Evolutionary conservation across 768 basidiomycete species (phyloP).

Genomic region (Psilocybe subaeruginosa): DNA sequence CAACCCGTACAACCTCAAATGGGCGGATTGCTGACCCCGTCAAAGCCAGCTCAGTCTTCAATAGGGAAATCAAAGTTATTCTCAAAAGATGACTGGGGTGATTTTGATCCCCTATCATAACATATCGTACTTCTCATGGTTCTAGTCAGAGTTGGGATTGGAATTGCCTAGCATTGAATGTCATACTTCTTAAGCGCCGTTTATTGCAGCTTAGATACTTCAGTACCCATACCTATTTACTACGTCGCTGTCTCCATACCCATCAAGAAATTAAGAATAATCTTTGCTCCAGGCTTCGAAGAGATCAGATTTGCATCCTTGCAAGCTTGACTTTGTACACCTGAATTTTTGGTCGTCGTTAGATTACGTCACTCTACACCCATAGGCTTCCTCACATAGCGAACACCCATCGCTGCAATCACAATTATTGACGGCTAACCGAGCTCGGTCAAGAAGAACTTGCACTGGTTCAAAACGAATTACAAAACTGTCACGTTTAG

Average conservation of each 20-base stretch:
- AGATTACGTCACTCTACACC: not conserved
- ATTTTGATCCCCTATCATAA: constrained; percentile 78
- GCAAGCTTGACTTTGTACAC: constrained; percentile 68
- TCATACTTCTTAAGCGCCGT: not conserved
- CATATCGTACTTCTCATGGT: too few relatives aligned
- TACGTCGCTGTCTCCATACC: not conserved
- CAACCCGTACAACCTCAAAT: constrained; percentile 29
- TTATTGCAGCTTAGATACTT: not conserved
- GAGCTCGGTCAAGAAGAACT: constrained; percentile 63
- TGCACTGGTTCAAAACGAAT: constrained; percentile 40
- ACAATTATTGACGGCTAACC: constrained; percentile 60
- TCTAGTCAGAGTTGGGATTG: too few relatives aligned
- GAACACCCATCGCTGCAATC: constrained; percentile 71
- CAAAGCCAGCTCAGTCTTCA: constrained; percentile 57
- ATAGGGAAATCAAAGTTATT: constrained; percentile 46
- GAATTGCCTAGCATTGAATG: too few relatives aligned
- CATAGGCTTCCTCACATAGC: constrained; percentile 49
- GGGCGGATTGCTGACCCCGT: constrained; percentile 62
- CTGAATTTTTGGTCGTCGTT: constrained; percentile 35
- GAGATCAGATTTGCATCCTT: constrained; percentile 72
- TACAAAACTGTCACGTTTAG: not conserved
- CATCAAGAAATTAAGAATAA: constrained; percentile 63
- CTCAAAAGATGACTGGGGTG: constrained; percentile 75
- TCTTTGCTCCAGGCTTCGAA: constrained; percentile 74
- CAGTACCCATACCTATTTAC: not conserved